Evolutionary conservation across 768 basidiomycete species (phyloP), one percentile per base, ranked within the genome.

Genomic region (Termitomyces bulborhizus): DNA sequence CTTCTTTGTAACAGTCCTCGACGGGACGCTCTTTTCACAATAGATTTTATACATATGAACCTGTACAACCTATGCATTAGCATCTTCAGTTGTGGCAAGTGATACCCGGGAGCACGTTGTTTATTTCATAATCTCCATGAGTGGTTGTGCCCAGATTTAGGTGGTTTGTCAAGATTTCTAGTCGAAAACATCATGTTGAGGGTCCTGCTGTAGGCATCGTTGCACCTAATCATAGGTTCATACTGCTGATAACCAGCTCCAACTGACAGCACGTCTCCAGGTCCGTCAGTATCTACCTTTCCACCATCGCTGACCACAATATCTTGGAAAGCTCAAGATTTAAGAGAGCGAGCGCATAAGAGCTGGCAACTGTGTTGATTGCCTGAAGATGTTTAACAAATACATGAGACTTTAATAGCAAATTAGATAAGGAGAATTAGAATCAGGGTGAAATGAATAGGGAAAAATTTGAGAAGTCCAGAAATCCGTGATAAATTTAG

Each of bases 171-270:
- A 34, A 34, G 3, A 13, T 13, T 13, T 50, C 32, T 32, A 32
- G 41, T 29, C 31, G 26, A 29, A 37, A 53, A 42, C 43, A 32
- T 21, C 34, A 56, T 56, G 55, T 44, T 34, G 37, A 34, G 40
- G 51, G 46, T 41, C 31, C 21, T 49, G 51, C 31, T 50, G 15
- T 21, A n/a, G n/a, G 51, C 55, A 52, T 53, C 55, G 31, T 56
- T 44, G 48, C 24, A 53, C 56, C 54, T 55, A 43, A 53, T 43
- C 42, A 40, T 9, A 47, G 34, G 21, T 44, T 29, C 8, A 9
- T 55, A 21, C 15, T 29, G 9, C 24, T 36, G 18, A 29, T 36
- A 16, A 56, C 16, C 29, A 26, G n/a, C 18, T 34, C 31, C 44
- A 15, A 18, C 42, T 49, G 32, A 43, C 40, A 18, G 11, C 36